These are phyloP conservation scores for Boletus sp. DNA, from an alignment of 1,284 basidiomycete genomes.

Conservation along the genomic window DNA sequence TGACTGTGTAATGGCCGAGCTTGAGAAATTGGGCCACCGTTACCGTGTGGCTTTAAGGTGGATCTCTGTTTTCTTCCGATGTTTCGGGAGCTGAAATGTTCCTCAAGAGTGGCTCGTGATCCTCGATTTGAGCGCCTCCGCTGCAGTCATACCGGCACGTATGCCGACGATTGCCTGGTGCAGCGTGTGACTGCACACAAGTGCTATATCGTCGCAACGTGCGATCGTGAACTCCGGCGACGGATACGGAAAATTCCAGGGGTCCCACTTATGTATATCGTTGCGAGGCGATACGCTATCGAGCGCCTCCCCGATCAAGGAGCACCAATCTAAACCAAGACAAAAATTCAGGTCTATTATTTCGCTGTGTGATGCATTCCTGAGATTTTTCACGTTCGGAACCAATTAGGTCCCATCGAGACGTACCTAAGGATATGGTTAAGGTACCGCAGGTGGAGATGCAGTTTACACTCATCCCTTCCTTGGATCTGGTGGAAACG, in stretches of 20 bases:
- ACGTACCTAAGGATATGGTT: neutral
- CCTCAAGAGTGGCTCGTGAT: constrained; percentile 86
- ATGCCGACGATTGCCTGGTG: constrained; percentile 98
- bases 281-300: constrained; percentile 86
- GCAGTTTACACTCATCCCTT: neutral
- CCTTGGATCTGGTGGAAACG: neutral
- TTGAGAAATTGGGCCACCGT: constrained; percentile 96
- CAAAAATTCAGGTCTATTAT: neutral
- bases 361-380: neutral
- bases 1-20: constrained; percentile 96
- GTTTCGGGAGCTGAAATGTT: neutral
- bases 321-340: constrained; percentile 47
- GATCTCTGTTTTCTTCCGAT: constrained; percentile 22
- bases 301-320: constrained; percentile 92
- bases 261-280: constrained; percentile 96
- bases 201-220: constrained; percentile 98
- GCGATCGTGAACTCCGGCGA: constrained; percentile 91
- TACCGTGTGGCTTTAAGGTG: constrained; percentile 93
- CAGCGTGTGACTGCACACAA: constrained; percentile 93
- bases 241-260: constrained; percentile 94
- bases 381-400: constrained; percentile 8
- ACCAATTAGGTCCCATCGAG: neutral
- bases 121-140: constrained; percentile 93
- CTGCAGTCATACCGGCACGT: constrained; percentile 93
- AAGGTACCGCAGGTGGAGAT: neutral